A percentile compares a stretch with the other conserved stretches of the same genome.
Conservation (phyloP, 805 yeast species). For the Candida manassasensis region DNA sequence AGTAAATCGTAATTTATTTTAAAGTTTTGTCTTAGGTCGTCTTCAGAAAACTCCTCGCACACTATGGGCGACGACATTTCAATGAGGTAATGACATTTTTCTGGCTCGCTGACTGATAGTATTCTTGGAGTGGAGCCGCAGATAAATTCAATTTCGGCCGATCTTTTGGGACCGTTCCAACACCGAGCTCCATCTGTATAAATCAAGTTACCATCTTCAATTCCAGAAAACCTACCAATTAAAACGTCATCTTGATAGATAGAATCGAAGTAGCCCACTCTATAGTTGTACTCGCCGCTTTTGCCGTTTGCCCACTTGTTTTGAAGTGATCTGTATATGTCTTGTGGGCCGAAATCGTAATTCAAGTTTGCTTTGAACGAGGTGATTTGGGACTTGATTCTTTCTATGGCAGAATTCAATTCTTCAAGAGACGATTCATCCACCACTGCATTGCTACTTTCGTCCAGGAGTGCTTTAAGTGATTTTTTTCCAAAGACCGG, state of each 20-base stretch:
- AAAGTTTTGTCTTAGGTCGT: slow-evolving; percentile 21
- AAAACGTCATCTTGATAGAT: slow-evolving; percentile 51
- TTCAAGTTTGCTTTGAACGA: slow-evolving; percentile 19
- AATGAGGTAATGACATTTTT: slow-evolving; percentile 75
- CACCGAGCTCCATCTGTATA: slow-evolving; percentile 71
- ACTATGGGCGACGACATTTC: slow-evolving; percentile 43
- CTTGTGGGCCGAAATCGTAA: slow-evolving; percentile 53
- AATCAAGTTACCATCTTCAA: slow-evolving; percentile 26
- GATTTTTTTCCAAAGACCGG: slow-evolving; percentile 2
- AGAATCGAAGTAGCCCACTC: slow-evolving; percentile 52
- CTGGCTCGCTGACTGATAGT: slow-evolving; percentile 77
- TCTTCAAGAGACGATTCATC: slow-evolving; percentile 10
- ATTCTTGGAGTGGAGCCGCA: slow-evolving; percentile 63
- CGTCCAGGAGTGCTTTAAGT: not conserved
- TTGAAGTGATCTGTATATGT: slow-evolving; percentile 56
- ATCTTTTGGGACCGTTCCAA: slow-evolving; percentile 91
- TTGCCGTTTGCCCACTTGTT: slow-evolving; percentile 43
- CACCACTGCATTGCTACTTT: not conserved
- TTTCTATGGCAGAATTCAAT: slow-evolving; percentile 13
- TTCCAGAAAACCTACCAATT: slow-evolving; percentile 44
- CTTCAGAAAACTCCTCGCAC: slow-evolving; percentile 32
- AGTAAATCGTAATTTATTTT: slow-evolving; percentile 21
- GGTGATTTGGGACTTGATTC: slow-evolving; percentile 12
- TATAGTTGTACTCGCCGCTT: slow-evolving; percentile 71
- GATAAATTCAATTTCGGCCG: slow-evolving; percentile 55